Evolutionary conservation across 1,284 basidiomycete species (phyloP).

Genomic region (Ganoderma leucocontextum): DNA sequence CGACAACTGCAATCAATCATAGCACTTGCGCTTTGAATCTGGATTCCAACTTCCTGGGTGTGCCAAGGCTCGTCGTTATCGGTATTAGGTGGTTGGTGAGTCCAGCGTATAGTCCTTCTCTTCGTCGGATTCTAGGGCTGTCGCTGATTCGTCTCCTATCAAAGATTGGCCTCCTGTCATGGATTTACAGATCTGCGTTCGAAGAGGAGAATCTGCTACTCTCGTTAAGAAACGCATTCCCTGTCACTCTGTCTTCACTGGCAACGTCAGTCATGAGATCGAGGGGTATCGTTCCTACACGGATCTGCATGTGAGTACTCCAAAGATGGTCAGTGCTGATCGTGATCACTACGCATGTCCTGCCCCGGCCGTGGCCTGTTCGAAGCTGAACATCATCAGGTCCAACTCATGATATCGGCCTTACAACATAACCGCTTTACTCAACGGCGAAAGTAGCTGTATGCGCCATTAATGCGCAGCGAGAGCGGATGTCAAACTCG

Average conservation of each 20-base stretch:
- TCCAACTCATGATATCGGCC: no score
- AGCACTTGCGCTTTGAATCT: neutral
- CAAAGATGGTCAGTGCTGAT: neutral
- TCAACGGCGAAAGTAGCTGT: no score
- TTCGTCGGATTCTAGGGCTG: neutral
- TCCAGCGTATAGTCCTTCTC: neutral
- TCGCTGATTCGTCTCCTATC: neutral
- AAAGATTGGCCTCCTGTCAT: no score
- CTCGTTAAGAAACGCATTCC: neutral
- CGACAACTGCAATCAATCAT: neutral
- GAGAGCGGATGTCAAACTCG: no score
- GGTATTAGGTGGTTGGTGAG: neutral
- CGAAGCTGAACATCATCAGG: no score
- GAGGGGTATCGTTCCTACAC: neutral
- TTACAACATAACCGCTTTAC: no score
- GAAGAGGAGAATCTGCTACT: neutral
- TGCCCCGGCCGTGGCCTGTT: neutral
- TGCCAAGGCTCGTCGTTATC: neutral
- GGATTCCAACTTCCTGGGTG: neutral
- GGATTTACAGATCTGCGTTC: neutral
- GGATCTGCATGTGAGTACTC: neutral
- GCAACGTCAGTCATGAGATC: neutral
- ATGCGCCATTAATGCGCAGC: no score
- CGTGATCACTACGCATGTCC: no score
- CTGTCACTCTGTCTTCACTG: neutral